Base-by-base conservation (phyloP, 257 asterid genomes). In the Plectranthus barbatus region DNA sequence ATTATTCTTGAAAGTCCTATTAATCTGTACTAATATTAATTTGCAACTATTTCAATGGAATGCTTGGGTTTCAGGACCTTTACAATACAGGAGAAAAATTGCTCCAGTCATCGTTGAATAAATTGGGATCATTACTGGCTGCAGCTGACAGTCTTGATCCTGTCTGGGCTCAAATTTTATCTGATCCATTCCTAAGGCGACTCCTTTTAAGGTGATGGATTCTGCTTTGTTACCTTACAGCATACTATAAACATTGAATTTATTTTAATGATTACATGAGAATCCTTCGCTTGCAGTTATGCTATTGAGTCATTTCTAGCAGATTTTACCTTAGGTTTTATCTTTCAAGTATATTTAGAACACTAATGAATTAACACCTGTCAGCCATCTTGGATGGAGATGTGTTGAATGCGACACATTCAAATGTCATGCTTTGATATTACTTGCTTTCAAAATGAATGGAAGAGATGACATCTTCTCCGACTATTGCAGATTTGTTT, bases 161-260 rank as follows among this genome's bases (percentile, higher is more conserved):
- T 64, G 90, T 77, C 48, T 93, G 99, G 99, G 80, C 94, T 29
- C 97, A 93, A 72, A 79, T 79, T 64, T 67, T 87, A 61, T 36
- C 78, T 15, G 97, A 90, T 72, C 86, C 96, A 64, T 86, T 93
- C 88, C 79, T 93, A 76, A 83, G 91, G 75, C 81, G 97, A 61
- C 87, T 93, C 60, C 81, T 93, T 71, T 60, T 90, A 51, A 93
- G 99, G 99, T 86, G 77, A 10, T 65, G 39, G 44, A 17, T 56
- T 50, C 41, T 53, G 14, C 48, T 23, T 18, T 46, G 51, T 64
- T 52, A 21, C 10, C 26, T 24, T 13, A 51, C 69, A 45, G 18
- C 52, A 11, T 46, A 45, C 14, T 31, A 23, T 26, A 21, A 8
- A 56, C 14, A 36, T 56, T 45, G 49, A 31, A 31, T 51, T 44